Base-by-base conservation (phyloP, 306 rosid genomes). In the Glycyrrhiza uralensis region DNA sequence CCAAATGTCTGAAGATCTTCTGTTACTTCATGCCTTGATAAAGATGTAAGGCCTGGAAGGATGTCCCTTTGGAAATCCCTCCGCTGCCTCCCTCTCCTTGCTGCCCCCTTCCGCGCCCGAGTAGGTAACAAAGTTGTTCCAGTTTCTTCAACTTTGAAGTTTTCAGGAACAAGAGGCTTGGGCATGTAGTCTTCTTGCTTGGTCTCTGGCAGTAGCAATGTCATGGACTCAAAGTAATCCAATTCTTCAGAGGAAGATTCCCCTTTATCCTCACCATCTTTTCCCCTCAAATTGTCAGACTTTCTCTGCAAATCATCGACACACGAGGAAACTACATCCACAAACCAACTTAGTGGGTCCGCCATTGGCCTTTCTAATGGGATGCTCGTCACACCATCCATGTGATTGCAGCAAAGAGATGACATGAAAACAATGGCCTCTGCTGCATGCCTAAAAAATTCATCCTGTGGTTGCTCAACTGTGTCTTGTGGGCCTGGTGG, bases 1-100 rank as follows among this genome's bases (percentile, higher is more conserved):
- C 93, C 98, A 77, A 93, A 93, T 61, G 89, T 87, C 85, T 93
- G 98, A 67, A 93, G 88, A 88, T 93, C 98, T 85, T 91, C 98
- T 0, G 96, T 93, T 58, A 93, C 97, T 82, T 93, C 98, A 26
- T 91, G 96, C 84, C 98, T 91, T 30, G 97, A 89, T 62, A 93
- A 78, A 64, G 98, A 84, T 44, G 86, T 65, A 35, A 93, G 93
- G 60, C 98, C 94, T 4, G 98, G 98, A 78, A 93, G 97, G 79
- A 93, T 93, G 85, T 93, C 98, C 86, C 93, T 86, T 81, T 91
- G 98, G 88, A 93, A 93, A 78, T 93, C 98, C 89, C 97, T 91
- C 66, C 96, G 82, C 83, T 93, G 97, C 83, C 98, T 82, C 58
- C 97, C 96, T 80, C 98, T 81, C 84, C 97, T 87, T 29, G 86